Conservation (phyloP, 208 protist species). For the Trypanosoma boissoni region DNA sequence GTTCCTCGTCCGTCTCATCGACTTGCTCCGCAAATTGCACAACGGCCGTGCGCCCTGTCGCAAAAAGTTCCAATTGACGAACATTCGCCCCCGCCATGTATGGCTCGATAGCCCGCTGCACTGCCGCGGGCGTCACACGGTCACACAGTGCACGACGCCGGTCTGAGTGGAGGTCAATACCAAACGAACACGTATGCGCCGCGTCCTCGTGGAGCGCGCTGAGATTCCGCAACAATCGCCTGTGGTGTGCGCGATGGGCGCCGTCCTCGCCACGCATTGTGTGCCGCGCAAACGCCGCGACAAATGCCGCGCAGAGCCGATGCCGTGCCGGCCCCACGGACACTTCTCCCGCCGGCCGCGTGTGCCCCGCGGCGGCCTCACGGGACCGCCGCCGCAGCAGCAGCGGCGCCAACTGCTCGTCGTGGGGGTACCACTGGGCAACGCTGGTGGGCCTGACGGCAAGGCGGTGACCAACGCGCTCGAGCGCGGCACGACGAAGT, state of each 20-base stretch:
- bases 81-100: conserved; percentile 41
- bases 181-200: conserved; percentile 42
- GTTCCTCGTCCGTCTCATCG: neutral
- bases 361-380: too few relatives aligned
- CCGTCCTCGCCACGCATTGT: conserved; percentile 72
- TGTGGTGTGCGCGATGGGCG: conserved; percentile 54
- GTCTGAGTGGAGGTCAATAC: conserved; percentile 30
- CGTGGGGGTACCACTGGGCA: conserved; percentile 26
- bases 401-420: conserved; percentile 18
- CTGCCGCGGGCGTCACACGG: conserved; percentile 24
- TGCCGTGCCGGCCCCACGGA: conserved; percentile 43
- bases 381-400: too few relatives aligned
- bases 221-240: conserved; percentile 53
- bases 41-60: conserved; percentile 29
- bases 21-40: conserved; percentile 30
- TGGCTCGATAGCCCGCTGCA: conserved; percentile 33
- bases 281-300: conserved; percentile 62
- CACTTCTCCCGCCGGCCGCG: neutral
- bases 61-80: conserved; percentile 54
- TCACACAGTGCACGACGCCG: conserved; percentile 8
- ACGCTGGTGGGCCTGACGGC: conserved; percentile 7
- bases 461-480: conserved; percentile 33
- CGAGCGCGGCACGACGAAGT: conserved; percentile 42
- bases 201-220: conserved; percentile 28
- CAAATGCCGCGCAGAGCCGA: conserved; percentile 67